Conservation (phyloP, 2,329 filamentous ascomycete genomes). For the Ophidiomyces ophidiicola region DNA sequence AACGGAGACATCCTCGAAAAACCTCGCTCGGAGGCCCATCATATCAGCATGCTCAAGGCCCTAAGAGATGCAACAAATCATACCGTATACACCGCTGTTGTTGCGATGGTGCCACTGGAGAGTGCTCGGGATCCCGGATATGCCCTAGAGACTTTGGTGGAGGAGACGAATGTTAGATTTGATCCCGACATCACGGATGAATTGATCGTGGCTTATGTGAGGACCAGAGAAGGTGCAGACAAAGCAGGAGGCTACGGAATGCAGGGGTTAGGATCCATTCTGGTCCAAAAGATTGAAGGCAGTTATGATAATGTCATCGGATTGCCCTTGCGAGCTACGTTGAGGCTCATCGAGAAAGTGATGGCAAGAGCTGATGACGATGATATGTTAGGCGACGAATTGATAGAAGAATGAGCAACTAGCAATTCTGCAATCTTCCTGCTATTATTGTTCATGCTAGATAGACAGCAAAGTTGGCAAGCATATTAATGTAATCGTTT, state of each 20-base stretch:
- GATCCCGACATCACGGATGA: constrained; percentile 65
- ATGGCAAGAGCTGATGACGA: constrained; percentile 61
- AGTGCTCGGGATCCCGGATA: constrained; percentile 79
- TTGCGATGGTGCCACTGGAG: constrained; percentile 66
- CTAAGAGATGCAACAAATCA: constrained; percentile 67
- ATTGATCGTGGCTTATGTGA: constrained; percentile 55
- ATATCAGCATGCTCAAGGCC: constrained; percentile 69
- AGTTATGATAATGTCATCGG: constrained; percentile 91
- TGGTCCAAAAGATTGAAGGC: constrained; percentile 82
- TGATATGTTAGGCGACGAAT: constrained; percentile 38
- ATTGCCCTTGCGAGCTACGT: constrained; percentile 62
- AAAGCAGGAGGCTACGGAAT: constrained; percentile 95
- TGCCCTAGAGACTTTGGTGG: constrained; percentile 63
- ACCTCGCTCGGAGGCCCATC: constrained; percentile 66
- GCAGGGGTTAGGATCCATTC: constrained; percentile 72
- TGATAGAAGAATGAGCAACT: constrained; percentile 23
- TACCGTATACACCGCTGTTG: constrained; percentile 75
- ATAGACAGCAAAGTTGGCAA: background rate
- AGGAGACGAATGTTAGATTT: constrained; percentile 88
- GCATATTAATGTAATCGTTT: background rate
- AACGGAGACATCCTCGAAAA: constrained; percentile 79
- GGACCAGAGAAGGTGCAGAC: constrained; percentile 79
- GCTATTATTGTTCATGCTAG: background rate
- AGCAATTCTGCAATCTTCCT: background rate
- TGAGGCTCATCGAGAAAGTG: constrained; percentile 81